These are phyloP conservation scores for Tolypocladium tundrense DNA, from an alignment of 2,329 filamentous ascomycete genomes.

Conservation along the genomic window DNA sequence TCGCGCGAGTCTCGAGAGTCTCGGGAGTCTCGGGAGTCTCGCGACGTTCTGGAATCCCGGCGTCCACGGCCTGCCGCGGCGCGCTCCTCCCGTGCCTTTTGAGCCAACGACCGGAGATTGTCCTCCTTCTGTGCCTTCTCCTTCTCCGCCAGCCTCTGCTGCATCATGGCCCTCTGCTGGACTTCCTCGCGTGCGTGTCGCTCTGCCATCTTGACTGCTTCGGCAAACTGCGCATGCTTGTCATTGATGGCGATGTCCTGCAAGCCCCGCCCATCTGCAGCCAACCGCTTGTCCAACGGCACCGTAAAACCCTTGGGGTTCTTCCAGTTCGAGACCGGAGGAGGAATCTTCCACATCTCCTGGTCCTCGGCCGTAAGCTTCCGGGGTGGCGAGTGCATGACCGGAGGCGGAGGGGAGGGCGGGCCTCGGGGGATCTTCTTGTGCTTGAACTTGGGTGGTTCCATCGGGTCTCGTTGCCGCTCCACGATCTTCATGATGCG, in stretches of 20 bases:
- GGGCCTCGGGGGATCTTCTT: constrained; percentile 95
- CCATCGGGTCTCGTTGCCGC: constrained; percentile 86
- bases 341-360: constrained; percentile 83
- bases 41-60: constrained; percentile 18
- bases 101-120: constrained; percentile 73
- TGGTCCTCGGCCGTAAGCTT: constrained; percentile 96
- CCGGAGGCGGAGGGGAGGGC: constrained; percentile 81
- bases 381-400: constrained; percentile 89
- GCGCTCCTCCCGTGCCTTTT: constrained; percentile 82
- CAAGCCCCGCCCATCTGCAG: constrained; percentile 81
- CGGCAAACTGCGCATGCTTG: constrained; percentile 93
- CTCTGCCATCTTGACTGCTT: constrained; percentile 89
- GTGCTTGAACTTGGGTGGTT: constrained; percentile 96
- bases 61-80: constrained; percentile 39
- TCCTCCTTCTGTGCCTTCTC: constrained; percentile 94
- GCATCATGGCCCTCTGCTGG: constrained; percentile 84
- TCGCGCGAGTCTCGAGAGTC: constrained; percentile 27
- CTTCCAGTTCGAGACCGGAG: constrained; percentile 97
- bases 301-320: constrained; percentile 98
- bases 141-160: constrained; percentile 91
- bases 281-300: constrained; percentile 86
- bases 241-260: constrained; percentile 97
- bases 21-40: constrained; percentile 28
- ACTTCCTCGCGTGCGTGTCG: constrained; percentile 93
- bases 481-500: constrained; percentile 98